Base-by-base conservation (phyloP, 2,329 filamentous ascomycete genomes). In the Aspergillus sp. region DNA sequence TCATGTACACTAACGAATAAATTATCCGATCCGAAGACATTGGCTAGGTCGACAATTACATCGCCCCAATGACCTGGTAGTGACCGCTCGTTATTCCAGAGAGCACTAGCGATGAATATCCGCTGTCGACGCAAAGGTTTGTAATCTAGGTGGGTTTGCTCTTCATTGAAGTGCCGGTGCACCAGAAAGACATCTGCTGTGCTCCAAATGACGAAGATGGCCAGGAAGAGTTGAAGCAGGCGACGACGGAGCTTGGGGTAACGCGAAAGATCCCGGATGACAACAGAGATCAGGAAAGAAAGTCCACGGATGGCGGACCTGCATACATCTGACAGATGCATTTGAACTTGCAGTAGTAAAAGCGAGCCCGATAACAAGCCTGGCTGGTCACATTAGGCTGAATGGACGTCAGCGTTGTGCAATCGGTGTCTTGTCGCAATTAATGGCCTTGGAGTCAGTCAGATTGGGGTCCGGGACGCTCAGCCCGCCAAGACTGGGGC, bases 1-100 rank as follows among this genome's bases (percentile, higher is more conserved):
- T 91, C 88, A 58, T 84, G 82, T 30, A 90, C 80, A 59, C 83
- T 86, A 41, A 91, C 81, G 67, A 83, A 90, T 2, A 90, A 83
- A 67, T 90, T 89, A 3, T 84, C 78, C 0, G 81, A 73, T 0
- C 88, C 88, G 4, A 90, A 74, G 5, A 77, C 75, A 46, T 80
- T 75, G 5, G 83, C 79, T 19, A 91, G 74, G 2, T 81, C 75
- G 6, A 88, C 58, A 3, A 91, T 75, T 0, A 85, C 85, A 5
- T 79, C 72, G 61, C 81, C 86, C 88, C 88, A 91, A 64, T 86
- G 81, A 5, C 77, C 76, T 7, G 82, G 79, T 2, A 91, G 77
- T 22, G 89, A 76, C 1, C 70, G 68, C 58, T 83, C 88, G 61
- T 84, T 84, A 66, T 89, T 90, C 80, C 86, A 89, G 67, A 89